Percentiles rank a stretch among this genome's conserved stretches.
These are phyloP conservation scores for Gilbertella persicaria DNA, from an alignment of 371 early-diverging fungal genomes.

Conservation along the genomic window DNA sequence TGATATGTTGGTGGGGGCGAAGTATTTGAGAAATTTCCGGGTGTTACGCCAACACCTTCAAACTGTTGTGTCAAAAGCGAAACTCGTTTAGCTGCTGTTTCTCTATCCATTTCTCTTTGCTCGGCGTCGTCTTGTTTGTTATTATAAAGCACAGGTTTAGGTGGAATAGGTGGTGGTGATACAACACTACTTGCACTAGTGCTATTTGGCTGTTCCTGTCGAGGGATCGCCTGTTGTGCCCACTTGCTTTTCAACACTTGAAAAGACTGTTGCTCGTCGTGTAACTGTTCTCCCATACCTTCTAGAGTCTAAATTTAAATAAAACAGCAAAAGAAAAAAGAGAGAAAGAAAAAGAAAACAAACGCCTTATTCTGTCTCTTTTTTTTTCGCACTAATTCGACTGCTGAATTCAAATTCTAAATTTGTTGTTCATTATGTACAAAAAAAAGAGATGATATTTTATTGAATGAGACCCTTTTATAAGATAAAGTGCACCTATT, in stretches of 20 bases:
- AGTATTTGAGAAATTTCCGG: constrained; percentile 12
- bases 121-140: background rate
- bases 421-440: too few relatives aligned
- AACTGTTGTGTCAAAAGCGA: constrained; percentile 17
- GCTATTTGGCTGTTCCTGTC: constrained; percentile 1
- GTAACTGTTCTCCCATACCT: too few relatives aligned
- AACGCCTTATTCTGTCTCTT: too few relatives aligned
- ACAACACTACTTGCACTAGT: background rate
- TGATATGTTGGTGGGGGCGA: background rate
- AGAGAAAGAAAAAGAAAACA: too few relatives aligned
- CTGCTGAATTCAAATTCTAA: too few relatives aligned
- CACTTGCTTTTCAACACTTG: constrained; percentile 25
- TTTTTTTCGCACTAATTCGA: too few relatives aligned
- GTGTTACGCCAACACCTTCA: constrained; percentile 1
- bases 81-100: constrained; percentile 1
- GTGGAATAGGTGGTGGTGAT: constrained; percentile 27
- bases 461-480: too few relatives aligned
- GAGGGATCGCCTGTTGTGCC: constrained; percentile 15
- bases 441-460: too few relatives aligned
- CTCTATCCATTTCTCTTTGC: background rate
- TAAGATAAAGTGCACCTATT: too few relatives aligned
- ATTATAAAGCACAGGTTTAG: constrained; percentile 20
- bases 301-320: too few relatives aligned
- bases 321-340: too few relatives aligned
- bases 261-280: constrained; percentile 25